Base-by-base conservation (phyloP, 2,329 filamentous ascomycete species). In the Claviceps arundinis region DNA sequence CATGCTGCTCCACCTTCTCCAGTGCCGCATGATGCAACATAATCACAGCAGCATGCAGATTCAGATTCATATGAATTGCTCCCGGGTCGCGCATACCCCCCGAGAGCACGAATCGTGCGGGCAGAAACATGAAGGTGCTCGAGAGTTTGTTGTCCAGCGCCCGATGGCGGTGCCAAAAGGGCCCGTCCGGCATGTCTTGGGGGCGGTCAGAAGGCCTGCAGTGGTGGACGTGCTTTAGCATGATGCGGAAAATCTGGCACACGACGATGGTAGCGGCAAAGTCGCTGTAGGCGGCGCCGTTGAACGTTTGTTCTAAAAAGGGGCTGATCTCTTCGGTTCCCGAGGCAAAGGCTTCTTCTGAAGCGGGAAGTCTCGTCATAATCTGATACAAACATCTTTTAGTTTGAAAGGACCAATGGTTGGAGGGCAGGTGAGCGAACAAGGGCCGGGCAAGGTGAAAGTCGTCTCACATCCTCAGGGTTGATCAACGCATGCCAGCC, bases 21-120 rank as follows among this genome's bases (percentile, higher is more conserved):
- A 93, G 82, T 1, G 90, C 89, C 1, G 88, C 87, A 65, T 94
- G 88, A 62, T 96, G 90, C 5, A 96, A 73, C 64, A 88, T 94
- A 50, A 96, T 95, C 8, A 86, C 80, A 1, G 87, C 85, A 0
- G 89, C 89, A 61, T 96, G 90, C 2, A 96, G 78, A 61, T 87
- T 89, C 73, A 96, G 84, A 57, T 95, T 95, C 49, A 84, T 75
- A 63, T 95, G 90, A 0, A 95, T 77, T 6, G 88, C 81, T 46
- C 87, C 82, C 1, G 84, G 75, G 58, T 95, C 80, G 41, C 76
- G 73, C 50, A 87, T 69, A 13, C 84, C 82, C 26, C 73, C 69
- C 0, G 89, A 88, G 24, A 95, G 68, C 38, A 87, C 80, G 44
- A 95, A 75, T 54, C 80, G 73, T 52, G 84, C 81, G 0, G 91